Evolutionary conservation across 495 filamentous ascomycete species (phyloP).

Genomic region (Talaromyces thailandensis): DNA sequence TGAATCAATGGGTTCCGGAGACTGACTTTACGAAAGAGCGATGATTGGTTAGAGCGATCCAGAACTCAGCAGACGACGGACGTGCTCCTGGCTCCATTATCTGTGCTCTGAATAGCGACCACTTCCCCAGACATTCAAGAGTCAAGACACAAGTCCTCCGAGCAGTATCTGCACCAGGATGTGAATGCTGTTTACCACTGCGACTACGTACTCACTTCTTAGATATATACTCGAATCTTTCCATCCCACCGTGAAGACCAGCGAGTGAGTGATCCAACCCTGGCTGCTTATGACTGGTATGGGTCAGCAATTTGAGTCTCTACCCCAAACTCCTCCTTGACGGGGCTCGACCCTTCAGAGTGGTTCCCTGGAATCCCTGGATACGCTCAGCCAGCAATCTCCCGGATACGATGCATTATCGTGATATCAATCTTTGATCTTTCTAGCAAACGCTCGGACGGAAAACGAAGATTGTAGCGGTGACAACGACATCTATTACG

Average conservation of each 20-base stretch:
- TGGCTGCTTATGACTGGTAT: not conserved
- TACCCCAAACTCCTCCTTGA: not conserved
- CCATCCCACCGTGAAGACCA: no score
- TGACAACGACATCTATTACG: no score
- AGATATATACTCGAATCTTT: no score
- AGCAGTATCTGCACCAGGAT: no score
- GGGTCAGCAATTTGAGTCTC: no score
- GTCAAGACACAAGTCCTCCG: not conserved
- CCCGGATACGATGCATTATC: not conserved
- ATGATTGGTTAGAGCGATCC: not conserved
- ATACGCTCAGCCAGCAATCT: no score
- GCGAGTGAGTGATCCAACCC: no score
- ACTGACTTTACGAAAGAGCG: not conserved
- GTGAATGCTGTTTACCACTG: no score
- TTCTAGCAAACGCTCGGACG: not conserved
- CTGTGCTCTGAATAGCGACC: not conserved
- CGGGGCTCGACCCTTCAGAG: not conserved
- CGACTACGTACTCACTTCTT: no score
- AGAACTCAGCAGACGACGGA: not conserved
- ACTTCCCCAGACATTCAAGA: not conserved
- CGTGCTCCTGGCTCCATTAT: not conserved
- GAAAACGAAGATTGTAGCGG: not conserved
- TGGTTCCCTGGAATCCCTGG: not conserved
- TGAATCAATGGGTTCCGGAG: no score
- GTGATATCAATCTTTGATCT: not conserved